phyloP scores from a whole-genome alignment of 495 filamentous ascomycete species.

The Podospora bellae-mahoneyi region DNA sequence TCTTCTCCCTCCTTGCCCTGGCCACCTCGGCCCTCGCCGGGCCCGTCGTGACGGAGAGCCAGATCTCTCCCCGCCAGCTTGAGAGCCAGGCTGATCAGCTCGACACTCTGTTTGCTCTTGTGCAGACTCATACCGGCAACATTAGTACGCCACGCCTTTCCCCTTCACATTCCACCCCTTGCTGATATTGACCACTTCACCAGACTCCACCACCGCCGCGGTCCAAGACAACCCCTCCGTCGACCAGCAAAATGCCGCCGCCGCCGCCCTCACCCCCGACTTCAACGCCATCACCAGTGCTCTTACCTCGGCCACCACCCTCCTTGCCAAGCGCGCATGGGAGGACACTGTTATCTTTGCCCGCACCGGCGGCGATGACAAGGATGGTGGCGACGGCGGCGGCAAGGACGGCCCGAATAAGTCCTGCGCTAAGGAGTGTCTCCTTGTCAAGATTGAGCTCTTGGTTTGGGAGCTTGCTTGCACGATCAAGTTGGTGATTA shows the following conservation, averaged over 20 bases:
- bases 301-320: constrained; percentile 27
- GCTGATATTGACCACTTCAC: neutral
- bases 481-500: constrained; percentile 37
- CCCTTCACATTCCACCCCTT: neutral
- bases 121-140: constrained; percentile 35
- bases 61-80: constrained; percentile 19
- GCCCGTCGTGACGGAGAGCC: constrained; percentile 26
- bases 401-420: neutral
- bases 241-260: constrained; percentile 28
- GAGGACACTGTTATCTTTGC: constrained; percentile 9
- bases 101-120: constrained; percentile 28
- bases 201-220: constrained; percentile 29
- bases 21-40: constrained; percentile 37
- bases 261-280: constrained; percentile 33
- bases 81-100: constrained; percentile 35
- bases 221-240: constrained; percentile 27
- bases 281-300: constrained; percentile 35
- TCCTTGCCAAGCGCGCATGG: constrained; percentile 34
- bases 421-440: constrained; percentile 16
- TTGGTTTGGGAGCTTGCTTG: constrained; percentile 37
- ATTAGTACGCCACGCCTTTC: constrained; percentile 32
- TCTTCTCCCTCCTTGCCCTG: constrained; percentile 36
- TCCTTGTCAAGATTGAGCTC: constrained; percentile 29
- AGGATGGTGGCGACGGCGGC: neutral
- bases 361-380: constrained; percentile 12